These are phyloP conservation scores for Coprinopsis cinerea DNA, from an alignment of 768 basidiomycete species.

Conservation along the genomic window DNA sequence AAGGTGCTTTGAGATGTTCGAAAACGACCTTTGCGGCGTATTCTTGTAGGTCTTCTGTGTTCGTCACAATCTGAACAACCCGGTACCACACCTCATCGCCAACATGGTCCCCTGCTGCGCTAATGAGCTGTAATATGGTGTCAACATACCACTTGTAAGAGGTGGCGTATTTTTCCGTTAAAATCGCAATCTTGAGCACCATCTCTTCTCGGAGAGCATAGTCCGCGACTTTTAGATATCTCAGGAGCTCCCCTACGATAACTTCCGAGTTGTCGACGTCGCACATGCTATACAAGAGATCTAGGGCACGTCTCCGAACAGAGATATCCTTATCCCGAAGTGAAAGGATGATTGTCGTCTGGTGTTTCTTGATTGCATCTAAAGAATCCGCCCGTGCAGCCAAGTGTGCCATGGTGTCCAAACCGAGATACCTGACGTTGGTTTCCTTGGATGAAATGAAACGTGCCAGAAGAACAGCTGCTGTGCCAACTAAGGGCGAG, in stretches of 20 bases:
- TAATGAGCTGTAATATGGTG: constrained; percentile 92
- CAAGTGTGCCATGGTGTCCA: constrained; percentile 98
- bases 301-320: constrained; percentile 88
- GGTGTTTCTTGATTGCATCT: constrained; percentile 90
- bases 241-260: constrained; percentile 91
- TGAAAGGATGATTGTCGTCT: constrained; percentile 90
- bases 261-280: constrained; percentile 94
- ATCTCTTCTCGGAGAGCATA: constrained; percentile 96
- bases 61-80: constrained; percentile 96
- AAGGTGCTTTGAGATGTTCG: constrained; percentile 79
- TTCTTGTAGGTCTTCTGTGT: constrained; percentile 94
- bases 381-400: constrained; percentile 91
- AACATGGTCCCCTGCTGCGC: constrained; percentile 95
- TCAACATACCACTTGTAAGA: constrained; percentile 99
- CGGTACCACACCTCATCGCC: constrained; percentile 99
- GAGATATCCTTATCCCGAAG: constrained; percentile 97
- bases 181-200: constrained; percentile 97
- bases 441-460: constrained; percentile 99
- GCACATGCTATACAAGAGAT: constrained; percentile 98
- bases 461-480: constrained; percentile 85
- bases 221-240: constrained; percentile 94
- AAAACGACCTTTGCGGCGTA: constrained; percentile 93
- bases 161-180: constrained; percentile 97
- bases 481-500: constrained; percentile 81
- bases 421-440: constrained; percentile 93